A percentile compares a stretch with the other conserved stretches of the same genome.
Conservation (phyloP, 345 rosid species). For the Odontarrhena argentea region DNA sequence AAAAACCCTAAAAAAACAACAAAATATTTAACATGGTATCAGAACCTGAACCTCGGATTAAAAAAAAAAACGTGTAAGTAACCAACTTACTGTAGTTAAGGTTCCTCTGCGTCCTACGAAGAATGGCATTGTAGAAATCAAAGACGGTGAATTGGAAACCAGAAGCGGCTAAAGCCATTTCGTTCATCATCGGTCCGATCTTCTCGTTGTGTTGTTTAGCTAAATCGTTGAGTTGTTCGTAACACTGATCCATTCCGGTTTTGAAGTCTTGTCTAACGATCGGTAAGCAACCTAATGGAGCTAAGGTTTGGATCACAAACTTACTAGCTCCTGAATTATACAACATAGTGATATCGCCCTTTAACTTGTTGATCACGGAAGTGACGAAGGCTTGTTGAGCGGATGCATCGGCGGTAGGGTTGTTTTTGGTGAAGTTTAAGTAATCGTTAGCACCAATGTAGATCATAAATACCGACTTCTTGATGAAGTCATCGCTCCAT, state of each 20-base stretch:
- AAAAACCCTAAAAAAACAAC: slow-evolving; percentile 20
- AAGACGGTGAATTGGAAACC: slow-evolving; percentile 39
- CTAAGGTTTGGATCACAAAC: slow-evolving; percentile 40
- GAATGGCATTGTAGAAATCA: slow-evolving; percentile 33
- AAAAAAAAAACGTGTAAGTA: too few species aligned
- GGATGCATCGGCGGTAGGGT: slow-evolving; percentile 34
- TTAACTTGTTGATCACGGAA: slow-evolving; percentile 33
- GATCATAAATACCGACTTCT: slow-evolving; percentile 34
- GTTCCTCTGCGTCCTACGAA: slow-evolving; percentile 18
- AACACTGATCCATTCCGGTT: slow-evolving; percentile 22
- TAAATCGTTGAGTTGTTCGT: slow-evolving; percentile 30
- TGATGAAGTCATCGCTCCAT: slow-evolving; percentile 29
- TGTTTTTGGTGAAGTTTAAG: slow-evolving; percentile 32
- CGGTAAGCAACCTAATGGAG: slow-evolving; percentile 46
- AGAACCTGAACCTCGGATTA: not conserved
- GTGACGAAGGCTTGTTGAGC: slow-evolving; percentile 42
- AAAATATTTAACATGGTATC: not conserved
- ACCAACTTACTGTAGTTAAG: slow-evolving; percentile 20
- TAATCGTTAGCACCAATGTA: slow-evolving; percentile 45
- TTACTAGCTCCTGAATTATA: slow-evolving; percentile 37
- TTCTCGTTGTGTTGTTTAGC: slow-evolving; percentile 40
- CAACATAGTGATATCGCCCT: slow-evolving; percentile 28
- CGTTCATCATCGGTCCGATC: slow-evolving; percentile 33
- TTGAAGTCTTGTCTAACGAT: slow-evolving; percentile 35
- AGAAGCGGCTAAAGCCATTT: slow-evolving; percentile 10